Conservation (phyloP, 768 basidiomycete species). For the Amyloporia xantha region DNA sequence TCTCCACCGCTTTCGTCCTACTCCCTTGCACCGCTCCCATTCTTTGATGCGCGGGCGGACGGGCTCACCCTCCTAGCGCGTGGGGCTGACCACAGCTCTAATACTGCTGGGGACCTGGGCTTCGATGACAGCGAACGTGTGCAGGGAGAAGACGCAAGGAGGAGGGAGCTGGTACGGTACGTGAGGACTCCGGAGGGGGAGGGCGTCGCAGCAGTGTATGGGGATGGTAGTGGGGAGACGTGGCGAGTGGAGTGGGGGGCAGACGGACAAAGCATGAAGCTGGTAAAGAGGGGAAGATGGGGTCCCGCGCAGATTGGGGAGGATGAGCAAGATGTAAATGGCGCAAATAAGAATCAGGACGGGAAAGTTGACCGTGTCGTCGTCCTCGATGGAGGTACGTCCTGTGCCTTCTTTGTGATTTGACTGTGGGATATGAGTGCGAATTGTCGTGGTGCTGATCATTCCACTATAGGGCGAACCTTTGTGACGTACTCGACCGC, state of each 20-base stretch:
- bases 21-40: slow-evolving; percentile 47
- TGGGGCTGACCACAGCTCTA: slow-evolving; percentile 6
- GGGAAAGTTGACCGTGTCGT: slow-evolving; percentile 55
- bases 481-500: slow-evolving; percentile 54
- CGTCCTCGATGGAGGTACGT: slow-evolving; percentile 60
- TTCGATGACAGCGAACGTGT: no score
- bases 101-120: neutral
- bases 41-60: slow-evolving; percentile 53
- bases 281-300: slow-evolving; percentile 49
- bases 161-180: slow-evolving; percentile 46
- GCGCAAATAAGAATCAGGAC: neutral
- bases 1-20: slow-evolving; percentile 61
- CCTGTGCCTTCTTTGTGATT: neutral
- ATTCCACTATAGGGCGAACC: slow-evolving; percentile 41
- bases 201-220: slow-evolving; percentile 63
- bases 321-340: no score
- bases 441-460: no score
- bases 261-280: slow-evolving; percentile 23
- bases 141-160: slow-evolving; percentile 44
- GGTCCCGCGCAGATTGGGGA: slow-evolving; percentile 6
- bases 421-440: no score
- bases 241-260: slow-evolving; percentile 51
- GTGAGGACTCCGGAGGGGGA: slow-evolving; percentile 75
- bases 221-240: slow-evolving; percentile 50
- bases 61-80: slow-evolving; percentile 33